These are phyloP conservation scores for Annulohypoxylon truncatum DNA, from an alignment of 2,329 filamentous ascomycete genomes.

Conservation along the genomic window DNA sequence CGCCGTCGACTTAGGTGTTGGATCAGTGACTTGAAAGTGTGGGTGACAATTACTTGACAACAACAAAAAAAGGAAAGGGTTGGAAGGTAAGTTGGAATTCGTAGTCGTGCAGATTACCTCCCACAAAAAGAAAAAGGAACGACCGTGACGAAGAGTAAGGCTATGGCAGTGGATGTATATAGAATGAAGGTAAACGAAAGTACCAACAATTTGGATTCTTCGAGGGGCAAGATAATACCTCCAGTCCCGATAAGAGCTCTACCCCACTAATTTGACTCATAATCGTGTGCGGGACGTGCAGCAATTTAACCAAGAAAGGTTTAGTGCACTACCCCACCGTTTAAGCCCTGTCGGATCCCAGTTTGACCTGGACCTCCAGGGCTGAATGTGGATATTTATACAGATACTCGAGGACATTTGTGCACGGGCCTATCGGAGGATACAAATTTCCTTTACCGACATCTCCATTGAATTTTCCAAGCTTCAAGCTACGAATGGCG, in stretches of 20 bases:
- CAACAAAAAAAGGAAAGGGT: too few species aligned
- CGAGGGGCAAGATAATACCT: constrained; percentile 1
- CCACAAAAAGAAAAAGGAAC: background rate
- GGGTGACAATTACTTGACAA: background rate
- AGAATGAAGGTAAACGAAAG: background rate
- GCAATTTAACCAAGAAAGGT: background rate
- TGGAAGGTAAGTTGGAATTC: background rate
- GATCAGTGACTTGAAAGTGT: background rate
- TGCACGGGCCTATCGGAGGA: constrained; percentile 40
- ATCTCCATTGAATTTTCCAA: constrained; percentile 43
- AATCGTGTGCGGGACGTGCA: background rate
- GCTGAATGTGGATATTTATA: background rate
- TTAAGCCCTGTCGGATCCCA: background rate
- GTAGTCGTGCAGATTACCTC: background rate
- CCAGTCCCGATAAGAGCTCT: constrained; percentile 20
- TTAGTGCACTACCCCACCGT: background rate
- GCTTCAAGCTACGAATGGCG: constrained; percentile 13
- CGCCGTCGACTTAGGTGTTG: background rate
- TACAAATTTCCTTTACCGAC: constrained; percentile 47
- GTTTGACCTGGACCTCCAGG: background rate
- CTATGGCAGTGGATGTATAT: background rate
- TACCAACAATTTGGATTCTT: background rate
- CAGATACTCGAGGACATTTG: background rate
- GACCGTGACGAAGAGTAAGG: background rate
- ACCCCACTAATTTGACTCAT: constrained; percentile 27